Conservation (phyloP, 176 grass and related monocot genomes). For the Eremochloa ophiuroides region DNA sequence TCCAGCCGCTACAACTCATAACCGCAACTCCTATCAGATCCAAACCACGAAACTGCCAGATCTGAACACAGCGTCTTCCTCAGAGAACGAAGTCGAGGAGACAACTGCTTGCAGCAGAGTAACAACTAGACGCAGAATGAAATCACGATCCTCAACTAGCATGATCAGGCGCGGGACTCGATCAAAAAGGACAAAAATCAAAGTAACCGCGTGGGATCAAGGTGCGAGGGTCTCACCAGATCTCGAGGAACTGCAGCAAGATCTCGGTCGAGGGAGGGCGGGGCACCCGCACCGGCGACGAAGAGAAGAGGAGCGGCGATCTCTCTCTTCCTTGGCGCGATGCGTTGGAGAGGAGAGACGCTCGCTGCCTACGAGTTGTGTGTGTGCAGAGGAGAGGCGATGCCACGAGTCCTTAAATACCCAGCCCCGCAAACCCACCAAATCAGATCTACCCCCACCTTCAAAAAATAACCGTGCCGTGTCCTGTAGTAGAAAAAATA, state of each 20-base stretch:
- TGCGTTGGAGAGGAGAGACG: neutral
- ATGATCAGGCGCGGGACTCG: neutral
- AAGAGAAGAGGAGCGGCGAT: neutral
- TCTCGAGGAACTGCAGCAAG: conserved; percentile 17
- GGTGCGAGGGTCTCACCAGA: conserved; percentile 34
- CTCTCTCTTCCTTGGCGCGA: conserved; percentile 8
- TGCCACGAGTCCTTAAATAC: conserved; percentile 46
- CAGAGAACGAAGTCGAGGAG: neutral
- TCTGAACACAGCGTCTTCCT: conserved; percentile 14
- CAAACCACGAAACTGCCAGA: conserved; percentile 29
- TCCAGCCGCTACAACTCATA: neutral
- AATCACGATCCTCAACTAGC: neutral
- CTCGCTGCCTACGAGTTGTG: conserved; percentile 27
- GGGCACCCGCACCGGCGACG: conserved; percentile 13
- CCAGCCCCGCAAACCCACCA: conserved; percentile 8
- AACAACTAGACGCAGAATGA: neutral
- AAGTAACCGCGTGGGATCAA: conserved; percentile 7
- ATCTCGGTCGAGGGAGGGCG: conserved; percentile 21
- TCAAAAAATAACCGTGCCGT: conserved; percentile 35
- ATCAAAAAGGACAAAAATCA: neutral
- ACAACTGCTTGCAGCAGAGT: neutral
- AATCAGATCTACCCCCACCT: conserved; percentile 36
- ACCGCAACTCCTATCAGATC: neutral
- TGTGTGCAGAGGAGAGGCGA: conserved; percentile 21
- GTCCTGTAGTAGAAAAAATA: neutral